These are phyloP conservation scores for Salix arbutifolia DNA, from an alignment of 345 rosid genomes.

Conservation along the genomic window DNA sequence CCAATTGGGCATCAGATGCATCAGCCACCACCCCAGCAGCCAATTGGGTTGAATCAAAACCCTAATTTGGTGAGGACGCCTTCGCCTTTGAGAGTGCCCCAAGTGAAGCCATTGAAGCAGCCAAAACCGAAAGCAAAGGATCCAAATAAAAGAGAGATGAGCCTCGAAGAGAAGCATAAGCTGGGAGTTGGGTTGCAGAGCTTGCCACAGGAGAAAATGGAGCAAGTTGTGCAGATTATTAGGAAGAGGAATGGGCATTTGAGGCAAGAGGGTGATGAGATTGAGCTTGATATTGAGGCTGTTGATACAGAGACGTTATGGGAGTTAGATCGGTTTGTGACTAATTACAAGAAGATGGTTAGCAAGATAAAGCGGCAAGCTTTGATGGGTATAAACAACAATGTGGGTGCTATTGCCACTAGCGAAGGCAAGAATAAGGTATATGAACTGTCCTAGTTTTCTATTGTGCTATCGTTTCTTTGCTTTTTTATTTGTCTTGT, in stretches of 20 bases:
- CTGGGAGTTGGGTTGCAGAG: constrained; percentile 68
- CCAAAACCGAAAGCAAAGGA: constrained; percentile 86
- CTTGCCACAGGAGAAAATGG: constrained; percentile 80
- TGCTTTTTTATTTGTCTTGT: background rate
- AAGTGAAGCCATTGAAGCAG: constrained; percentile 41
- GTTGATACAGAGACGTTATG: constrained; percentile 71
- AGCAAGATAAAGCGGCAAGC: constrained; percentile 79
- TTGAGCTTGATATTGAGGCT: constrained; percentile 74
- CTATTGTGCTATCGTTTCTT: background rate
- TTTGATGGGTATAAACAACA: constrained; percentile 29
- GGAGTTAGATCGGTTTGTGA: constrained; percentile 82
- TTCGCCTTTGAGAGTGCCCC: constrained; percentile 31
- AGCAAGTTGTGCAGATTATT: constrained; percentile 70
- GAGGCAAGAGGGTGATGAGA: constrained; percentile 79
- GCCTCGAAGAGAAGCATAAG: constrained; percentile 63
- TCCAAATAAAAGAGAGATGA: constrained; percentile 74
- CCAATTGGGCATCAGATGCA: constrained; percentile 14
- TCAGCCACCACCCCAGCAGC: constrained; percentile 10
- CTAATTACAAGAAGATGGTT: constrained; percentile 70
- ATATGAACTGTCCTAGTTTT: background rate
- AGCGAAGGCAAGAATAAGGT: constrained; percentile 37
- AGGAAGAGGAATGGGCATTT: constrained; percentile 63
- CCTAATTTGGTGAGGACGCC: constrained; percentile 29
- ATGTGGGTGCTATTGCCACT: constrained; percentile 10
- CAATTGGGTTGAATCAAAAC: constrained; percentile 18